phyloP scores from a whole-genome alignment of 306 rosid species.

The Delonix regia region DNA sequence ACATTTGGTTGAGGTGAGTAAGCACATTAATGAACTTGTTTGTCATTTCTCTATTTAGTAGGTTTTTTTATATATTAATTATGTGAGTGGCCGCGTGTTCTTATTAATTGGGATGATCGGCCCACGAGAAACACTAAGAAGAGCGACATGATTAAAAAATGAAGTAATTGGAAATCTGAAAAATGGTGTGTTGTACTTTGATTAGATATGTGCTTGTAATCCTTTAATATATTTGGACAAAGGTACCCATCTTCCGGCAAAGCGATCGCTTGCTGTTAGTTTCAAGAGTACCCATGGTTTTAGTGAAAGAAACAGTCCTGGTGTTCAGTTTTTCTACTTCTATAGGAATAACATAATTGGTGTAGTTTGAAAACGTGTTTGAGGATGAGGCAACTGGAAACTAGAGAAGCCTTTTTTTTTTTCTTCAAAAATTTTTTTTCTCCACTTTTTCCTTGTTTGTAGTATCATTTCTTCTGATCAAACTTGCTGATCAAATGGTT shows the following conservation, averaged over 20 bases:
- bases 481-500: no score
- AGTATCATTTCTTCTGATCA: no score
- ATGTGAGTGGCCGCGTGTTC: constrained; percentile 21
- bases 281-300: background rate
- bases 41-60: background rate
- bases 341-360: background rate
- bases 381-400: background rate
- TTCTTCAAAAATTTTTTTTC: no score
- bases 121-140: constrained; percentile 8
- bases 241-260: background rate
- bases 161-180: constrained; percentile 13
- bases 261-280: background rate
- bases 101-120: constrained; percentile 32
- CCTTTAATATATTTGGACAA: background rate
- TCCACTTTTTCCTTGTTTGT: no score
- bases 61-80: background rate
- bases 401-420: background rate
- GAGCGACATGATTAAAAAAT: constrained; percentile 4
- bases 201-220: background rate
- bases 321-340: background rate
- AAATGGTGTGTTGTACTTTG: background rate
- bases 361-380: background rate
- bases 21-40: constrained; percentile 20
- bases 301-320: background rate
- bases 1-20: constrained; percentile 97